A percentile compares a stretch with the other conserved stretches of the same genome.
phyloP scores from a whole-genome alignment of 208 protist genomes.

The Trypanosoma theileri region DNA sequence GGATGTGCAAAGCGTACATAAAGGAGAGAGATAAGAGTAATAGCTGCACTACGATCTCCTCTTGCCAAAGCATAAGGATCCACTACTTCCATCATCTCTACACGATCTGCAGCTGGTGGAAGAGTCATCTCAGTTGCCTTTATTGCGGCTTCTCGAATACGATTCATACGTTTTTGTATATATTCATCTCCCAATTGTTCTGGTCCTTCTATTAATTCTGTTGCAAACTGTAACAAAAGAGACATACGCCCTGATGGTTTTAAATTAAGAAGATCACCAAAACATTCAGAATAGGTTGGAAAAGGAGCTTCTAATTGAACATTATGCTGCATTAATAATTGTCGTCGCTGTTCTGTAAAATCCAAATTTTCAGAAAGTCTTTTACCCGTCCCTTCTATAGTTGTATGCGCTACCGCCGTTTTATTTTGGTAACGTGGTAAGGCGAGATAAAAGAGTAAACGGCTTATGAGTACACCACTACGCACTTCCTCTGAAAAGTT shows the following conservation, averaged over 20 bases:
- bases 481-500: slow-evolving; percentile 82
- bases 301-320: slow-evolving; percentile 87
- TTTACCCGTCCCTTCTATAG: not conserved
- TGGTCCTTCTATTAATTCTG: slow-evolving; percentile 61
- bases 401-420: slow-evolving; percentile 22
- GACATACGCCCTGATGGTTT: slow-evolving; percentile 65
- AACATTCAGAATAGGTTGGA: slow-evolving; percentile 85
- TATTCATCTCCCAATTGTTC: slow-evolving; percentile 37
- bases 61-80: slow-evolving; percentile 71
- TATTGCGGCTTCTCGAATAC: slow-evolving; percentile 27
- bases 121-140: slow-evolving; percentile 27
- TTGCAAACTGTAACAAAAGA: slow-evolving; percentile 81
- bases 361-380: slow-evolving; percentile 13
- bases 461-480: slow-evolving; percentile 79
- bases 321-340: slow-evolving; percentile 70
- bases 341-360: slow-evolving; percentile 53
- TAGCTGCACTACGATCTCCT: slow-evolving; percentile 55
- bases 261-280: slow-evolving; percentile 72
- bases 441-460: slow-evolving; percentile 86
- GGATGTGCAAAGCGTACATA: slow-evolving; percentile 87
- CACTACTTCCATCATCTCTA: slow-evolving; percentile 73
- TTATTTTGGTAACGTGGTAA: slow-evolving; percentile 78
- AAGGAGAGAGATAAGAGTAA: slow-evolving; percentile 82
- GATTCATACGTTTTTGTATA: slow-evolving; percentile 24
- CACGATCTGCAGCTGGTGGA: slow-evolving; percentile 34